Evolutionary conservation across 345 rosid genomes (phyloP).

Genomic region (Syzygium oleosum): DNA sequence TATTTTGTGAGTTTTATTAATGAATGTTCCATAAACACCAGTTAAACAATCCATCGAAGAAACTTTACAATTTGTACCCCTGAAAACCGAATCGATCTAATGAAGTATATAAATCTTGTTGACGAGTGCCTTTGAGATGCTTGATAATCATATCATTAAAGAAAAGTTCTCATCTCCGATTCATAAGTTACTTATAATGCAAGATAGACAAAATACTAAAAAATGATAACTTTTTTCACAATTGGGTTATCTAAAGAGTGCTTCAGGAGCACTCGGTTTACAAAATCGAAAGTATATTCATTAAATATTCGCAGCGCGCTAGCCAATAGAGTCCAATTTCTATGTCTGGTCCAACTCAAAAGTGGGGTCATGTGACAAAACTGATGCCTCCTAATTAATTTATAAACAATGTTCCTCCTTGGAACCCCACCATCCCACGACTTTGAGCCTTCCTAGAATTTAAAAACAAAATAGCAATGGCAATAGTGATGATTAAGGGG

Average conservation of each 20-base stretch:
- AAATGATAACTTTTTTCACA: not conserved
- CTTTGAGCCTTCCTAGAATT: not conserved
- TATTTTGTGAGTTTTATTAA: not conserved
- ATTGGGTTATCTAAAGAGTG: not conserved
- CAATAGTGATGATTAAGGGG: not conserved
- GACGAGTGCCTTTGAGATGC: not conserved
- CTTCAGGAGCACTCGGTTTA: not conserved
- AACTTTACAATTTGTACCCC: not conserved
- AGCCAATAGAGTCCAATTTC: not conserved
- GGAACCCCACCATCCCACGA: not conserved
- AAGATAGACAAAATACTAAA: not conserved
- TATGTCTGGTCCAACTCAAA: not conserved
- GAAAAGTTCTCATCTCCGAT: not conserved
- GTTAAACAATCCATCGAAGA: not conserved
- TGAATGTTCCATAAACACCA: not conserved
- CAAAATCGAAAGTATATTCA: not conserved
- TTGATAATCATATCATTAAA: not conserved
- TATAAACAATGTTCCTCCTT: not conserved
- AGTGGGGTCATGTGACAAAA: not conserved
- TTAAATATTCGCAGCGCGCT: not conserved
- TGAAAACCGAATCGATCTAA: not conserved
- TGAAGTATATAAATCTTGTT: not conserved
- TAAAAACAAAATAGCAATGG: not conserved
- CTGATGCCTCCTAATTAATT: not conserved
- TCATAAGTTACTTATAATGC: not conserved